These are phyloP conservation scores for Cytospora paraplurivora DNA, from an alignment of 2,329 filamentous ascomycete species.

Conservation along the genomic window DNA sequence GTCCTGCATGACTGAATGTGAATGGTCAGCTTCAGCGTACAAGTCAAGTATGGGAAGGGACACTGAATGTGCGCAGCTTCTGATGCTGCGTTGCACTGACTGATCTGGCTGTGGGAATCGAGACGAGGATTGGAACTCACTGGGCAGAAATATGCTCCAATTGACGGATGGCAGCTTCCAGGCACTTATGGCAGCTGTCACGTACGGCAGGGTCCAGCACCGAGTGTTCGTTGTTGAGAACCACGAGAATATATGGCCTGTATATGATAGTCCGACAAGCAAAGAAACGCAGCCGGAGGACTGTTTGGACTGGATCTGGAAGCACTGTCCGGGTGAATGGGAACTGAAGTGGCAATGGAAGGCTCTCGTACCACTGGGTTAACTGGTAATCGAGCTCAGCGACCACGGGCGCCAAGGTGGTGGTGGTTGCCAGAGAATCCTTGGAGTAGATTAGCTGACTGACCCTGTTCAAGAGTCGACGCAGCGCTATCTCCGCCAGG, in stretches of 20 bases:
- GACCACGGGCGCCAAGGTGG: constrained; percentile 74
- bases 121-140: constrained; percentile 49
- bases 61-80: background rate
- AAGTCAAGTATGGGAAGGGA: no score
- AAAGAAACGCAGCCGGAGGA: constrained; percentile 77
- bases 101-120: background rate
- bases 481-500: constrained; percentile 77
- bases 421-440: constrained; percentile 69
- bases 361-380: constrained; percentile 80
- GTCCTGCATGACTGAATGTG: constrained; percentile 67
- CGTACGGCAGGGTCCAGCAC: constrained; percentile 71
- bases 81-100: background rate
- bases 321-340: constrained; percentile 69
- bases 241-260: constrained; percentile 78
- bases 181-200: constrained; percentile 77
- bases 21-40: constrained; percentile 3
- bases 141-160: constrained; percentile 78
- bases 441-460: constrained; percentile 80
- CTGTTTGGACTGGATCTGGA: constrained; percentile 75
- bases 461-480: constrained; percentile 75
- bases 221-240: constrained; percentile 75
- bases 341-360: constrained; percentile 76
- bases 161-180: constrained; percentile 79
- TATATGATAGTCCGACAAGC: constrained; percentile 87
- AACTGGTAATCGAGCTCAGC: constrained; percentile 81